Evolutionary conservation across 2,329 filamentous ascomycete genomes (phyloP), one percentile per base, ranked within the genome.

Genomic region (Xylaria sp.): DNA sequence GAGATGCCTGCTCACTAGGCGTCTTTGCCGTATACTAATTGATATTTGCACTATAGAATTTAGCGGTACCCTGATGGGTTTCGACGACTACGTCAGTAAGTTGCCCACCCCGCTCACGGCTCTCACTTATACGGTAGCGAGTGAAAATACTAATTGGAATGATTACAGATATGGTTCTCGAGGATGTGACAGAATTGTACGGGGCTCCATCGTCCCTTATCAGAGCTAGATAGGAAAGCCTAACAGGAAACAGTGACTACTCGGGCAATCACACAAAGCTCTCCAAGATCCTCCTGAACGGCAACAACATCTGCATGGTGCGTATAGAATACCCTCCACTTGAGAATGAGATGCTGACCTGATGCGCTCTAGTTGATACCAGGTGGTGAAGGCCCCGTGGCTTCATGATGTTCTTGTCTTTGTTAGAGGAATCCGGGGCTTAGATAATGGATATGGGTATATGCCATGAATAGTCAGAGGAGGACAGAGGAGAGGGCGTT

Each of bases 281-380:
- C 48, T 88, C 94, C 60, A 98, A 98, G 86, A 97, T 99, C 70
- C 83, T 99, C 49, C 84, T 99, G 46, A 99, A 99, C 77, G 96
- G 96, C 66, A 99, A 99, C 84, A 98, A 98, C 78, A 93, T 99
- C 72, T 98, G 95, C 92, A 99, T 99, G 96, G 96, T 97, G 87
- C 65, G 86, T 74, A 63, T 42, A 48, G 15, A 31, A 61, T 6
- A n/a, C 23, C 26, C 51, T 38, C 23, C 23, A 6, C 26, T 9
- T 6, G 36, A 9, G 10, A 38, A n/a, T 36, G 20, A 42, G 40
- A 48, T 59, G 15, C 63, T 73, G 38, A 74, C 51, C 63, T 68
- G n/a, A 28, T 42, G 13, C 40, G 5, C 17, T 51, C 28, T 71
- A 94, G 91, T 85, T 94, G 80, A 93, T 93, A 77, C 92, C 92